Base-by-base conservation (phyloP, 2,329 filamentous ascomycete species). In the Diaporthe ampelina region DNA sequence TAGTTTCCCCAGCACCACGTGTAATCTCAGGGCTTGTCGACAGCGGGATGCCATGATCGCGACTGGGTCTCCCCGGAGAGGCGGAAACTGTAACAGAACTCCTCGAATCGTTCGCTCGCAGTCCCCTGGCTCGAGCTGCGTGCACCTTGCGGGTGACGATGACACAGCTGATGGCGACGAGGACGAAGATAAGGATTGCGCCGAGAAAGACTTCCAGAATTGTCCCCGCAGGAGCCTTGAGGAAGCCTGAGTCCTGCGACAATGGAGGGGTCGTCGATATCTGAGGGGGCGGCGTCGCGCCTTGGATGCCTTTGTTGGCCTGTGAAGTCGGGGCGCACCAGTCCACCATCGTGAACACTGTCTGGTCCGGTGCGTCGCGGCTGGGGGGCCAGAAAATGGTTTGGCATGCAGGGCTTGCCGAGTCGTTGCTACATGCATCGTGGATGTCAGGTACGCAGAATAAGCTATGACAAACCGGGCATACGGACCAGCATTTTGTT, bases 211-310 rank as follows among this genome's bases (percentile, higher is more conserved):
- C 13, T 8, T 68, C 63, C n/a, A 68, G 7, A 7, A 68, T 40
- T 17, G 63, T 52, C 63, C 63, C 63, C 15, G 63, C 48, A 10
- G 63, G 63, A 11, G 63, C 45, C 15, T 68, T 68, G 32, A 68
- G 63, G 21, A 68, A 19, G 17, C 2, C n/a, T 13, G 63, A 24
- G 11, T 10, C 3, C 0, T 67, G 45, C 19, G 63, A 11, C 19
- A 21, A 6, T 24, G 29, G 24, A 26, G 63, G 1, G 2, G 19
- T 3, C 13, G 35, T 1, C 11, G 43, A 0, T 17, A 21, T 26
- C 15, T 37, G 19, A 35, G 8, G 29, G 10, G 63, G 8, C 3
- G 63, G 11, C 5, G 45, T 67, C 15, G 63, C 21, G 29, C 4
- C 43, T 29, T 52, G 1, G 1, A 52, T 8, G 29, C 21, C 63